Conservation (phyloP, 2,329 filamentous ascomycete species). For the Xylaria sp. region DNA sequence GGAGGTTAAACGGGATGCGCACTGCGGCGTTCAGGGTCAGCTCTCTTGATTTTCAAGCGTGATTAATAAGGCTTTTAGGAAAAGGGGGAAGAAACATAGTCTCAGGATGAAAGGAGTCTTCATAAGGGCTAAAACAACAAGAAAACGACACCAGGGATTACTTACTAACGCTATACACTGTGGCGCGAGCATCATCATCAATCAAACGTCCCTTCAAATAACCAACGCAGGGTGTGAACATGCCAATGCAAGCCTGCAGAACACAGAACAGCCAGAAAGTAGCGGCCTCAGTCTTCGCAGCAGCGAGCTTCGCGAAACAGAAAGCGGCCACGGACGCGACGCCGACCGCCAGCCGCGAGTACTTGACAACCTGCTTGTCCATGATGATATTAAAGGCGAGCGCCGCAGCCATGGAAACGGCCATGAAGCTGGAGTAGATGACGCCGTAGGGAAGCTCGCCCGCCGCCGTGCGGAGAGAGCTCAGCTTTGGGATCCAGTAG, state of each 20-base stretch:
- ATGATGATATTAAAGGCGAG: constrained; percentile 48
- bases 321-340: constrained; percentile 51
- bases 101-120: not conserved
- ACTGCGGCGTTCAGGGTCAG: constrained; percentile 42
- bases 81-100: not conserved
- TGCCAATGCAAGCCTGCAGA: constrained; percentile 66
- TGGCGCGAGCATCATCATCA: constrained; percentile 63
- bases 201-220: constrained; percentile 57
- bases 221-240: constrained; percentile 67
- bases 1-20: constrained; percentile 60
- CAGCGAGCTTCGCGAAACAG: constrained; percentile 53
- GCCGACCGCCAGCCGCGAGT: constrained; percentile 50
- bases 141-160: not conserved
- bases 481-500: constrained; percentile 68
- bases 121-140: not conserved
- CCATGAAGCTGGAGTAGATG: constrained; percentile 48
- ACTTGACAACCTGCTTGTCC: constrained; percentile 46
- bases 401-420: constrained; percentile 44
- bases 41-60: not conserved
- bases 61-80: not conserved
- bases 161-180: constrained; percentile 61
- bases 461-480: constrained; percentile 50
- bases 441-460: constrained; percentile 46
- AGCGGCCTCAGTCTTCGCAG: constrained; percentile 53
- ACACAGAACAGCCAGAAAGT: constrained; percentile 67